A percentile compares a stretch with the other conserved stretches of the same genome.
phyloP scores from a whole-genome alignment of 2,329 filamentous ascomycete genomes.

The Colletotrichum sp. region DNA sequence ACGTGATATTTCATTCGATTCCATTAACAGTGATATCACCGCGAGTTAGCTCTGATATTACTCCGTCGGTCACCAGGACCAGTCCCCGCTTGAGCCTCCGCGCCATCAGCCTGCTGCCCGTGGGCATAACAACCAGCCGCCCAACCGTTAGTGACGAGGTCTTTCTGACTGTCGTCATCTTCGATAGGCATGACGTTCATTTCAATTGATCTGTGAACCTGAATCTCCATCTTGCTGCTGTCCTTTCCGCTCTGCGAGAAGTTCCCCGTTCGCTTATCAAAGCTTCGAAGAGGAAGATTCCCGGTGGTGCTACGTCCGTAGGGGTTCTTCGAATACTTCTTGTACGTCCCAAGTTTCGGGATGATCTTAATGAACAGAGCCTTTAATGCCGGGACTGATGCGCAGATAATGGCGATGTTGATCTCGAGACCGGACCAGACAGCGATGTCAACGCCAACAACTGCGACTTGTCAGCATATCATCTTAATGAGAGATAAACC shows the following conservation, averaged over 20 bases:
- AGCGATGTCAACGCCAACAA: background rate
- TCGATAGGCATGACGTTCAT: background rate
- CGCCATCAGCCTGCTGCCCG: background rate
- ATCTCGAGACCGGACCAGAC: constrained; percentile 37
- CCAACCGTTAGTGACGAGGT: background rate
- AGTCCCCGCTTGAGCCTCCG: background rate
- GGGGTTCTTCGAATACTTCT: background rate
- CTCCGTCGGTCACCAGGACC: background rate
- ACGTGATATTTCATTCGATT: too few relatives aligned
- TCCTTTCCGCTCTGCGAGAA: background rate
- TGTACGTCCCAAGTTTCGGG: constrained; percentile 12
- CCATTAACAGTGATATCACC: too few relatives aligned
- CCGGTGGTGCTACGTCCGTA: background rate
- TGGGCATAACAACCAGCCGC: background rate
- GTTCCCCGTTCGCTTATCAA: background rate
- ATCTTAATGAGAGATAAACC: too few relatives aligned
- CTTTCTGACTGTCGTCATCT: background rate
- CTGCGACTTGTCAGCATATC: too few relatives aligned
- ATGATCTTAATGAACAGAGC: constrained; percentile 31
- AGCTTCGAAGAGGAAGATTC: background rate
- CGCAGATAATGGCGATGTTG: constrained; percentile 37
- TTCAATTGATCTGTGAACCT: background rate
- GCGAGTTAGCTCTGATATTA: background rate
- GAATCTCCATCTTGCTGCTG: background rate
- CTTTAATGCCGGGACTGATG: constrained; percentile 37